These are phyloP conservation scores for Heracleum sosnowskyi DNA, from an alignment of 129 eudicot genomes.

Conservation along the genomic window DNA sequence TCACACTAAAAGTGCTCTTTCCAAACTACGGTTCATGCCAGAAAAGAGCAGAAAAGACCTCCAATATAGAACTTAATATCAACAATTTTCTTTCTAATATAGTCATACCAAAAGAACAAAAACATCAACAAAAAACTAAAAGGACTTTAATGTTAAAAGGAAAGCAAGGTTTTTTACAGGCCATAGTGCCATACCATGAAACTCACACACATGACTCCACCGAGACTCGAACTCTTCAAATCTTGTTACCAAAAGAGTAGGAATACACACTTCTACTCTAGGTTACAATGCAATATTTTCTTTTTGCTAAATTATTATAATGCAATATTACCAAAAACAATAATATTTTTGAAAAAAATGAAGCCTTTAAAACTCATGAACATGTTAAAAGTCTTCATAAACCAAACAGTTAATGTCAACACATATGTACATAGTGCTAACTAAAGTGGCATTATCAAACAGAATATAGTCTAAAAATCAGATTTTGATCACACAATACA, in stretches of 20 bases:
- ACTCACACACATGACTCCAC: not conserved
- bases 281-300: not conserved
- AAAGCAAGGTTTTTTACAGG: not conserved
- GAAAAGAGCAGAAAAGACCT: not conserved
- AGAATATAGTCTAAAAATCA: not conserved
- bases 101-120: not conserved
- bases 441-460: not conserved
- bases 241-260: not conserved
- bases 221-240: not conserved
- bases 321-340: not conserved
- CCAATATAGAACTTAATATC: not conserved
- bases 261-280: not conserved
- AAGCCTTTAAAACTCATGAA: not conserved
- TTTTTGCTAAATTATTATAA: too few species aligned
- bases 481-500: not conserved
- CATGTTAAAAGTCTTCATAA: not conserved
- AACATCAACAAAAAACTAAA: not conserved
- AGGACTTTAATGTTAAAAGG: not conserved
- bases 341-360: not conserved
- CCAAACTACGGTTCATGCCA: not conserved
- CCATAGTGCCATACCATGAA: not conserved
- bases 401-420: not conserved
- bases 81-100: not conserved
- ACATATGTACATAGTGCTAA: not conserved
- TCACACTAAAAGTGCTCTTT: not conserved